These are phyloP conservation scores for Mycotypha africana DNA, from an alignment of 371 early-diverging fungal genomes.

Conservation along the genomic window DNA sequence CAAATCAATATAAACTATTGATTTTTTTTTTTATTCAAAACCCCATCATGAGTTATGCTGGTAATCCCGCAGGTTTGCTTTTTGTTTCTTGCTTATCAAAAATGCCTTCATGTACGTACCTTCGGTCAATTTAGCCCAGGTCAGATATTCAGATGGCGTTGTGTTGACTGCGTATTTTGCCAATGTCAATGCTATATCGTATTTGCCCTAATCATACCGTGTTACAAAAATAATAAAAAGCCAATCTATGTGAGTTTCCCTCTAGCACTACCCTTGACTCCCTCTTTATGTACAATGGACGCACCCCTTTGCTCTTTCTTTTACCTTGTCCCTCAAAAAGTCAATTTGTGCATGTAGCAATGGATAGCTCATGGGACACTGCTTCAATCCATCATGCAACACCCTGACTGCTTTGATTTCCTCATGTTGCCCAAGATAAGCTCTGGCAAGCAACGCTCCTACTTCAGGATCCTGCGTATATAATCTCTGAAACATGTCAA, in stretches of 20 bases:
- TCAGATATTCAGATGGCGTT: constrained; percentile 92
- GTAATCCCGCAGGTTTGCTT: too few species aligned
- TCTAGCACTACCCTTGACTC: background rate
- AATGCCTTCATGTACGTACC: too few species aligned
- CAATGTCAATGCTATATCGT: constrained; percentile 75
- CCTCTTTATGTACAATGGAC: background rate
- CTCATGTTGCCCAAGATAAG: constrained; percentile 75
- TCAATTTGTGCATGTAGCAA: constrained; percentile 85
- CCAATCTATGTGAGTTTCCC: background rate
- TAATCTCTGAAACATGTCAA: constrained; percentile 75
- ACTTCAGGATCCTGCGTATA: constrained; percentile 84
- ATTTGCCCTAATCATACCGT: constrained; percentile 38
- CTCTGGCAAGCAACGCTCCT: constrained; percentile 75
- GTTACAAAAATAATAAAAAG: background rate
- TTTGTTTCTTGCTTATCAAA: too few species aligned
- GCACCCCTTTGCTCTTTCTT: too few species aligned
- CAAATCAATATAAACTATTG: constrained; percentile 71
- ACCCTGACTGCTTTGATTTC: constrained; percentile 88
- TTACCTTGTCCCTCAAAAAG: constrained; percentile 74
- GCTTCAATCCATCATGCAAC: constrained; percentile 75
- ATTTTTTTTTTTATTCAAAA: too few species aligned
- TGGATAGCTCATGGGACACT: constrained; percentile 74
- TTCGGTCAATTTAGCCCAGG: constrained; percentile 92
- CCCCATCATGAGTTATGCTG: too few species aligned
- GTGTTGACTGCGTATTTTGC: constrained; percentile 89